phyloP scores from a whole-genome alignment of 768 basidiomycete species.

The Cubamyces lactineus region DNA sequence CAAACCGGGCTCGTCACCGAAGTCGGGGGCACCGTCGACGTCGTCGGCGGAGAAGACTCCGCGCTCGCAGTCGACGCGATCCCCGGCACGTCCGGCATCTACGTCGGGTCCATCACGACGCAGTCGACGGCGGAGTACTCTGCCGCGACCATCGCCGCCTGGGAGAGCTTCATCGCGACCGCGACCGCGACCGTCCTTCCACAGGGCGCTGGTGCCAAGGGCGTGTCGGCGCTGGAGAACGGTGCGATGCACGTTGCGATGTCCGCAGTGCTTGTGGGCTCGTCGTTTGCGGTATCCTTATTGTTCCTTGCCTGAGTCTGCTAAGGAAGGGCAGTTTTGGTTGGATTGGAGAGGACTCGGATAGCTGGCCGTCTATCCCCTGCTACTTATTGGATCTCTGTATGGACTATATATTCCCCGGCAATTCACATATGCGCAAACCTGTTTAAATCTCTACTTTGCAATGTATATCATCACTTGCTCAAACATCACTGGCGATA shows the following conservation, averaged over 20 bases:
- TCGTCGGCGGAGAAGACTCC: constrained; percentile 55
- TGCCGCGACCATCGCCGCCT: constrained; percentile 37
- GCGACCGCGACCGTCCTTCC: constrained; percentile 23
- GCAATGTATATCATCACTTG: too few relatives aligned
- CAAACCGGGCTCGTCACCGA: constrained; percentile 56
- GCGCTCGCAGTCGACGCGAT: constrained; percentile 49
- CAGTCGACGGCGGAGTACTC: constrained; percentile 33
- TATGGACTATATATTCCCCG: too few relatives aligned
- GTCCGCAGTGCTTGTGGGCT: neutral
- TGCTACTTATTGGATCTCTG: too few relatives aligned
- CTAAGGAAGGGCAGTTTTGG: too few relatives aligned
- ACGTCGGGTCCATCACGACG: constrained; percentile 47
- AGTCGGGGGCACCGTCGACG: constrained; percentile 32
- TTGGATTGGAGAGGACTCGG: too few relatives aligned
- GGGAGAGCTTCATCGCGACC: constrained; percentile 35
- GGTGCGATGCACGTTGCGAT: neutral
- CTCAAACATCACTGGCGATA: too few relatives aligned
- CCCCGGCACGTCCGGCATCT: constrained; percentile 59
- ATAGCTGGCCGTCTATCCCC: too few relatives aligned
- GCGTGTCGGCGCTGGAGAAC: neutral
- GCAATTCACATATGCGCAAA: too few relatives aligned
- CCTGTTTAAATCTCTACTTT: too few relatives aligned
- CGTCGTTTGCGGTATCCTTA: neutral
- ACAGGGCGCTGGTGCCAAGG: neutral
- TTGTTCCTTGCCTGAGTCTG: neutral